Evolutionary conservation across 345 rosid genomes (phyloP), one percentile per base, ranked within the genome.

Genomic region (Salix koriyanagi): DNA sequence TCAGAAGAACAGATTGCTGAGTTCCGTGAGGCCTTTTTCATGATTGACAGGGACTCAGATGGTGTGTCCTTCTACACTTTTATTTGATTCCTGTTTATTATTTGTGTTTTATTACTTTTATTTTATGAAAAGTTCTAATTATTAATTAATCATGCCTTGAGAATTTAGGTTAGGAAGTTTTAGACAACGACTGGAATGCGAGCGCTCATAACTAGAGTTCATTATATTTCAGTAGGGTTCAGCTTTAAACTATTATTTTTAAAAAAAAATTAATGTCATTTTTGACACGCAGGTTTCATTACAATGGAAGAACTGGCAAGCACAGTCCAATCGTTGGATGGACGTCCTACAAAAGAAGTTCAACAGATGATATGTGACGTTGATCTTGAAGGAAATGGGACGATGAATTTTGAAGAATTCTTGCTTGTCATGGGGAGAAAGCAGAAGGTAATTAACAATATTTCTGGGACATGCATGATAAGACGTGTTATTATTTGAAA

Each of bases 1-100:
- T 67, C 88, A 1, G 86, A 89, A 68, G 86, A 87, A 48, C 92
- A 87, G 71, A 56, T 87, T 30, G 83, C 83, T 0, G 89, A 90
- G 71, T 85, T 90, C 75, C 86, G 69, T 6, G 92, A 88, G 74
- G 90, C 92, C 25, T 89, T 90, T 71, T 65, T 71, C 61, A 70
- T 88, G 77, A 88, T 90, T 21, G 91, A 89, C 82, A 85, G 77
- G 80, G 88, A 88, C 65, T 76, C 87, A 0, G 89, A 90, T 39
- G 91, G 94, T 90, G 13, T 50, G 70, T 65, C 7, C 26, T 41
- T 71, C 19, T 77, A 21, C 67, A 16, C 16, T 25, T 11, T 54
- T 54, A 4, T 3, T 75, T 25, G 16, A 2, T 8, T 30, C 58
- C 3, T 32, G 44, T 5, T 32, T 32, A 32, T 32, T 32, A 32